Evolutionary conservation across 1,284 basidiomycete species (phyloP).

Genomic region (Cutaneotrichosporon cavernicola): DNA sequence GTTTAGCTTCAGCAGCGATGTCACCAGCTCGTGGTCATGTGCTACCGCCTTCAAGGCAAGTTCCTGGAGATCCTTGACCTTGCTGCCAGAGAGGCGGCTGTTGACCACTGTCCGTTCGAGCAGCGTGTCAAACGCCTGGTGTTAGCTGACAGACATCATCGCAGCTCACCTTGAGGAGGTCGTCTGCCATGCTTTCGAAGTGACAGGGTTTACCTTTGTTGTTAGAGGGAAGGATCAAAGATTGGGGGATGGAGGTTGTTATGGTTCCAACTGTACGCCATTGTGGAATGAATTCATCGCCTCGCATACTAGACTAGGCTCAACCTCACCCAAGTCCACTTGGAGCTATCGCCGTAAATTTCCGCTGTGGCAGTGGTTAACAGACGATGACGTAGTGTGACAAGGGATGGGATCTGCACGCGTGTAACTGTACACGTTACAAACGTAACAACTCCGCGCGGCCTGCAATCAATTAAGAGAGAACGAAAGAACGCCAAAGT

Average conservation of each 20-base stretch:
- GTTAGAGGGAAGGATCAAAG: not conserved
- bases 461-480: too few relatives aligned
- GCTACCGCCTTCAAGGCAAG: conserved; percentile 70
- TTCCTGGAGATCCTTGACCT: conserved; percentile 71
- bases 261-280: not conserved
- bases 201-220: not conserved
- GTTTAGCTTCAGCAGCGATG: conserved; percentile 78
- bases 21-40: conserved; percentile 80
- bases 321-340: too few relatives aligned
- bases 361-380: not conserved
- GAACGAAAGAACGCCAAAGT: too few relatives aligned
- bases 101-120: conserved; percentile 74
- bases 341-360: not conserved
- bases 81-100: conserved; percentile 78
- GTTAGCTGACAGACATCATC: conserved; percentile 14
- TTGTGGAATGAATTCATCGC: not conserved
- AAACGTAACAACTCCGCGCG: too few relatives aligned
- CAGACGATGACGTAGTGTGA: not conserved
- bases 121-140: conserved; percentile 71
- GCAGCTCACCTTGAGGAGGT: conserved; percentile 10
- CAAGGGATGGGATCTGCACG: not conserved
- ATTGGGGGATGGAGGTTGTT: conserved; percentile 6
- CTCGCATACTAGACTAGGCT: not conserved
- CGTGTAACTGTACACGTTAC: not conserved
- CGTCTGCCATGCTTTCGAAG: conserved; percentile 10